These are phyloP conservation scores for Pythium chondricola DNA, from an alignment of 352 stramenopile genomes.

Conservation along the genomic window DNA sequence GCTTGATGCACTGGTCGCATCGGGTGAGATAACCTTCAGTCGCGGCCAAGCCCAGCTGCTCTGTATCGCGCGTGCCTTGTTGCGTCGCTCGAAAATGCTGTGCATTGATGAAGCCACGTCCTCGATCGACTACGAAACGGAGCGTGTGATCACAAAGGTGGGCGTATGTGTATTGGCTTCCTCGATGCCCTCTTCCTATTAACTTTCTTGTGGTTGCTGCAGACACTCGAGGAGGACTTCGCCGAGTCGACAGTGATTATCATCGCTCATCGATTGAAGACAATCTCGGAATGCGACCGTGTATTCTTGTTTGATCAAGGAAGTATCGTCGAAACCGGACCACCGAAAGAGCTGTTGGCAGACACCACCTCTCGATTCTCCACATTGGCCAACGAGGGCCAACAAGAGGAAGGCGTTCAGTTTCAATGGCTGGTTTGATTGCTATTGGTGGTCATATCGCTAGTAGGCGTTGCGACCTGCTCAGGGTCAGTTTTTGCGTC, in stretches of 20 bases:
- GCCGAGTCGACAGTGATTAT: conserved; percentile 92
- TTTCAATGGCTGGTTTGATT: no score
- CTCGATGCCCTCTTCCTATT: background rate
- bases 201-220: no score
- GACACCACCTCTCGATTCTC: conserved; percentile 42
- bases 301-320: conserved; percentile 67
- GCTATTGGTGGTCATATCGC: no score
- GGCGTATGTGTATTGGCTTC: no score
- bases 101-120: conserved; percentile 91
- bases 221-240: conserved; percentile 92
- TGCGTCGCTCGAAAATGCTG: conserved; percentile 90
- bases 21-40: conserved; percentile 49
- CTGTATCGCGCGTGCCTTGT: conserved; percentile 67
- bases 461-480: no score
- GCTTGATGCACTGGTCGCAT: conserved; percentile 43
- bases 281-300: conserved; percentile 92
- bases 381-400: conserved; percentile 14
- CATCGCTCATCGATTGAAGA: conserved; percentile 96
- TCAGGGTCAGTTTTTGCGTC: conserved; percentile 1
- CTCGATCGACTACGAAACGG: conserved; percentile 88
- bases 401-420: background rate
- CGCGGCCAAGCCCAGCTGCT: conserved; percentile 72
- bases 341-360: conserved; percentile 25
- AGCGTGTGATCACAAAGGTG: conserved; percentile 70
- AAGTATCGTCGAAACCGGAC: conserved; percentile 39